Conservation (phyloP, 2,329 filamentous ascomycete species). For the Rutstroemia sp. region DNA sequence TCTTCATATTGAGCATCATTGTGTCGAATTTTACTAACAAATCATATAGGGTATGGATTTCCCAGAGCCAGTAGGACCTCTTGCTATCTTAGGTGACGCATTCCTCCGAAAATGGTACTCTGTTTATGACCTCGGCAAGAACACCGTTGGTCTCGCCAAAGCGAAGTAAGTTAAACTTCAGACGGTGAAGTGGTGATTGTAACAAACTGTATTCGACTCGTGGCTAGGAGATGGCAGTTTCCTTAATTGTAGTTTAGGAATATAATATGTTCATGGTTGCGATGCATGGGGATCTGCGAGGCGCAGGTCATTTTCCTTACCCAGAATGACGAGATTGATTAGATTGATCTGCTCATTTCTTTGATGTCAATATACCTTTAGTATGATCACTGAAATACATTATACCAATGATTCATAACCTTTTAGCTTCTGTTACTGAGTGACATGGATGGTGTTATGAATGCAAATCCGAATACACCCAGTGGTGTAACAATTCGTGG, state of each 20-base stretch:
- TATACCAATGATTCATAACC: too few relatives aligned
- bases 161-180: constrained; percentile 39
- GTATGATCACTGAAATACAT: not conserved
- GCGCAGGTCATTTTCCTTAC: not conserved
- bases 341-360: constrained; percentile 1
- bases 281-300: not conserved
- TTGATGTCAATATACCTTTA: not conserved
- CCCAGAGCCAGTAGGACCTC: constrained; percentile 77
- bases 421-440: too few relatives aligned
- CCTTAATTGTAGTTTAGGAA: constrained; percentile 6
- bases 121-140: constrained; percentile 88
- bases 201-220: not conserved
- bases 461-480: too few relatives aligned
- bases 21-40: constrained; percentile 62
- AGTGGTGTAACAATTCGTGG: too few relatives aligned
- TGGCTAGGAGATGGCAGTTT: not conserved
- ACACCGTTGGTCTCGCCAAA: constrained; percentile 81
- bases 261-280: constrained; percentile 5
- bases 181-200: constrained; percentile 2
- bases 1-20: constrained; percentile 54
- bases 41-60: constrained; percentile 53
- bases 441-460: too few relatives aligned
- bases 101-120: constrained; percentile 87
- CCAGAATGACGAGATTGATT: constrained; percentile 1
- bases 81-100: constrained; percentile 89